phyloP scores from a whole-genome alignment of 257 asterid species.

The Solanum sejunctum region DNA sequence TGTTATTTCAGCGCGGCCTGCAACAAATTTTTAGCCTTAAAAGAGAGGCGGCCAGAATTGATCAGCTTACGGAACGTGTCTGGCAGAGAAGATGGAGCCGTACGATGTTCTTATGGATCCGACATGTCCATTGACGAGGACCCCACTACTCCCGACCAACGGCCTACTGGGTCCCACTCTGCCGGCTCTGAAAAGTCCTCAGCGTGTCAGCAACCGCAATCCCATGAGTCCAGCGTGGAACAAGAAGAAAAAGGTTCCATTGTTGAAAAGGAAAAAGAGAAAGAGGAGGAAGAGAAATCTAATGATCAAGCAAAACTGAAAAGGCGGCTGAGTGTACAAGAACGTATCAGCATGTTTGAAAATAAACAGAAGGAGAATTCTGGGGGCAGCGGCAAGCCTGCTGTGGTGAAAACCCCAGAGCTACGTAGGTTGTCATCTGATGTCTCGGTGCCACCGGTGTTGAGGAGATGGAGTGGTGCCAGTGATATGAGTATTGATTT shows the following conservation, averaged over 20 bases:
- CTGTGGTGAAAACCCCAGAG: slow-evolving; percentile 46
- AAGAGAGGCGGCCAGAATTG: slow-evolving; percentile 52
- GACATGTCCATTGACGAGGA: slow-evolving; percentile 42
- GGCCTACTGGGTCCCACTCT: slow-evolving; percentile 1
- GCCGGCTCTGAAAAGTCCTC: slow-evolving; percentile 4
- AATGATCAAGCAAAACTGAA: slow-evolving; percentile 28
- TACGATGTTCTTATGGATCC: slow-evolving; percentile 49
- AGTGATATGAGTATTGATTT: slow-evolving; percentile 79
- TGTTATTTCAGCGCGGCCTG: slow-evolving; percentile 70
- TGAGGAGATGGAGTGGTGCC: slow-evolving; percentile 88
- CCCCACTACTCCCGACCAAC: slow-evolving; percentile 18
- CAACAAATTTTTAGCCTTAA: slow-evolving; percentile 44
- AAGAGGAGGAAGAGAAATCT: slow-evolving; percentile 9
- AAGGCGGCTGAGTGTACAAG: slow-evolving; percentile 87
- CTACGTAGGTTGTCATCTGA: slow-evolving; percentile 70
- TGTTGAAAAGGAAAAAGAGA: slow-evolving; percentile 1
- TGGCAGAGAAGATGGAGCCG: slow-evolving; percentile 28
- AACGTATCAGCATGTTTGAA: slow-evolving; percentile 77
- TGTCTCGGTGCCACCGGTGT: slow-evolving; percentile 35
- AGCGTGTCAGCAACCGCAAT: slow-evolving; percentile 5
- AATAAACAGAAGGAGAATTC: slow-evolving; percentile 81
- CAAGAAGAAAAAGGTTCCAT: neutral
- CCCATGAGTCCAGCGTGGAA: slow-evolving; percentile 15
- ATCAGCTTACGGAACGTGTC: slow-evolving; percentile 34
- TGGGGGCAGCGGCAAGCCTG: slow-evolving; percentile 49